Evolutionary conservation across 768 basidiomycete species (phyloP), one percentile per base, ranked within the genome.

Genomic region (Cyclocybe cylindracea): DNA sequence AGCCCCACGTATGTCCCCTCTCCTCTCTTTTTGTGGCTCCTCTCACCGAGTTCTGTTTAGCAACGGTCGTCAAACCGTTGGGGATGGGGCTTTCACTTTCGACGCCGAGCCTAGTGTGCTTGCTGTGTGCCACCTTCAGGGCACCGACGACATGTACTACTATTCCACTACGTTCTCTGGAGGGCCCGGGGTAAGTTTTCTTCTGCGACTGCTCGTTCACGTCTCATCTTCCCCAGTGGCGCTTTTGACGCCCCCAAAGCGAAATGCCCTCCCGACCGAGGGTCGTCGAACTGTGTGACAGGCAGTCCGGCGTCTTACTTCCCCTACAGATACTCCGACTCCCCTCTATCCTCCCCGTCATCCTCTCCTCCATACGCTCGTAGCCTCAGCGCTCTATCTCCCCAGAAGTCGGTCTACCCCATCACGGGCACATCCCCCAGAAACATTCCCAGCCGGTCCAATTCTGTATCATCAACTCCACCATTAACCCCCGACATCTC

Each of bases 1-100:
- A 80, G 90, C 91, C 91, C 91, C 91, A 80, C 89, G 91, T 94
- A 80, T 47, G 85, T 74, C 46, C 55, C 37, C 47, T 42, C 41
- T 39, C 39, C 36, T 34, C 10, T 13, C 31, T 33, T 31, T 44
- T 31, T 50, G 16, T 42, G 29, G 9, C 13, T 43, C 7, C 53
- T n/a, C 62, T 69, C 44, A 68, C 53, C 11, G 37, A 36, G 46
- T 39, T 41, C 46, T 42, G 61, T 36, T 9, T 68, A 94, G 91
- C 91, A 93, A 93, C 91, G 91, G 89, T 75, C 84, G 89, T 89
- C 87, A 85, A 77, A 80, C 87, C 91, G 91, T 93, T 94, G 91
- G 91, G 75, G 91, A 94, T 92, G 91, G 91, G 91, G 91, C 91
- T 84, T 78, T 77, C 75, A 79, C 79, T 75, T 81, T 83, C 83